A percentile compares a stretch with the other conserved stretches of the same genome.
Evolutionary conservation across 2,329 filamentous ascomycete species (phyloP).

Genomic region (Tolypocladium guangdongense): DNA sequence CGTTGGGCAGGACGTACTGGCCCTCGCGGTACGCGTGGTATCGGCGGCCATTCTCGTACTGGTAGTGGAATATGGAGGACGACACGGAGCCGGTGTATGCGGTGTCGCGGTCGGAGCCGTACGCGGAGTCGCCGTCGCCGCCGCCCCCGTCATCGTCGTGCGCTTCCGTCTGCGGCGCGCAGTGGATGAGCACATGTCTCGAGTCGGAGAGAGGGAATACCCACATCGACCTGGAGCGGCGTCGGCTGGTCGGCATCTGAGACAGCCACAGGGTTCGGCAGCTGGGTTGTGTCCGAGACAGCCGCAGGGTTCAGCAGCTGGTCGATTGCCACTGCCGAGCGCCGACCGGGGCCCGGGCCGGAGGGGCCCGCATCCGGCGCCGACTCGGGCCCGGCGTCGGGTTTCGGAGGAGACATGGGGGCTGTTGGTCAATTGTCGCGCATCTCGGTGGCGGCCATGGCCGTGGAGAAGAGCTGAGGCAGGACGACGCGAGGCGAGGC

Average conservation of each 20-base stretch:
- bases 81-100: slow-evolving; percentile 23
- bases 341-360: not conserved
- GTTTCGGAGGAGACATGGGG: not conserved
- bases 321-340: not conserved
- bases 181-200: not conserved
- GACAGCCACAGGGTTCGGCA: slow-evolving; percentile 9
- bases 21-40: slow-evolving; percentile 38
- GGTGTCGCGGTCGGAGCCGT: slow-evolving; percentile 19
- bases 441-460: not conserved
- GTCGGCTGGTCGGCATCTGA: slow-evolving; percentile 7
- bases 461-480: not conserved
- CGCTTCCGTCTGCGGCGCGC: slow-evolving; percentile 4
- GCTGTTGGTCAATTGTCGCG: not conserved
- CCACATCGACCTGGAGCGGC: slow-evolving; percentile 14
- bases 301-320: slow-evolving; percentile 7
- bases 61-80: slow-evolving; percentile 32
- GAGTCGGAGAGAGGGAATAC: not conserved
- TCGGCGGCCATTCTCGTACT: slow-evolving; percentile 35
- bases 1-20: slow-evolving; percentile 34
- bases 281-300: too few relatives aligned
- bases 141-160: slow-evolving; percentile 10
- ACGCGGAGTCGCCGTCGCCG: slow-evolving; percentile 20
- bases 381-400: not conserved
- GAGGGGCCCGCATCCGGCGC: not conserved
- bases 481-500: not conserved